Evolutionary conservation across 805 yeast genomes (phyloP).

Genomic region (Torulaspora indica): DNA sequence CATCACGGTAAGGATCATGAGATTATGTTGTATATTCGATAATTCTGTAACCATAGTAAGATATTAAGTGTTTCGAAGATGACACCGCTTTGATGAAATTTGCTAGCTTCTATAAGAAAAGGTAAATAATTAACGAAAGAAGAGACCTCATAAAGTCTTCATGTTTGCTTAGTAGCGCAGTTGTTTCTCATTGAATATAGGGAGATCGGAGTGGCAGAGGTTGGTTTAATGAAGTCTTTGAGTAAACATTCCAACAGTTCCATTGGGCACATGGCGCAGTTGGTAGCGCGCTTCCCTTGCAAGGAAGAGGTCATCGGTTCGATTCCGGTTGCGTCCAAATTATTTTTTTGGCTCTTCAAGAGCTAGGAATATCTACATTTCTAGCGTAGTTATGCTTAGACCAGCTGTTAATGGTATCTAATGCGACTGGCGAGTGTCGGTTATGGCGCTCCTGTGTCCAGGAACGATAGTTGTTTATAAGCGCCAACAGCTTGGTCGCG

Average conservation of each 20-base stretch:
- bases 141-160: neutral
- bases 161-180: neutral
- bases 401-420: no score
- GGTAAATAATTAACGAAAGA: no score
- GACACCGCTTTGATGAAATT: neutral
- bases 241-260: neutral
- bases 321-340: conserved; percentile 72
- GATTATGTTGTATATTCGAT: neutral
- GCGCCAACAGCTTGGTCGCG: neutral
- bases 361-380: neutral
- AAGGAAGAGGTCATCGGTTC: conserved; percentile 76
- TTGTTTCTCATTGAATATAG: no score
- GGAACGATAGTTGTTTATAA: no score
- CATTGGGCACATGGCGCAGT: conserved; percentile 75
- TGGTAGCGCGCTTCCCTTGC: conserved; percentile 81
- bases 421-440: no score
- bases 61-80: neutral
- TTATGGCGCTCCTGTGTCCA: no score
- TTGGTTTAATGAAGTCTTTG: no score
- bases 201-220: no score
- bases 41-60: conserved; percentile 1
- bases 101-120: no score
- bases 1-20: neutral
- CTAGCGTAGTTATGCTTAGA: no score
- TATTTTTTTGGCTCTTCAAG: conserved; percentile 11